phyloP scores from a whole-genome alignment of 2,329 filamentous ascomycete genomes.

The Aspergillus sp. region DNA sequence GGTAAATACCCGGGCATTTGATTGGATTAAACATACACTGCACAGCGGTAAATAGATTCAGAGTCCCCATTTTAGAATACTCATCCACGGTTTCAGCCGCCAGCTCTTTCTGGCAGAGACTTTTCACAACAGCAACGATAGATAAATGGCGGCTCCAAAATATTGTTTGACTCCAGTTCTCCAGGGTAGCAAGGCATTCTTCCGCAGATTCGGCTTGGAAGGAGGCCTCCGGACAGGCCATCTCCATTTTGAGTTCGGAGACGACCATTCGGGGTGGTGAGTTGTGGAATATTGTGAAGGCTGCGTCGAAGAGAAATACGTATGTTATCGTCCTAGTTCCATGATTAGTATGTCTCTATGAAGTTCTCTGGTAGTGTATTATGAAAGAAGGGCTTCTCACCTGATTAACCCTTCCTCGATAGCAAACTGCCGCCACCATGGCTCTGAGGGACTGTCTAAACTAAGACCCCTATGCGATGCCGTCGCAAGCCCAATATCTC shows the following conservation, averaged over 20 bases:
- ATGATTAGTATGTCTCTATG: neutral
- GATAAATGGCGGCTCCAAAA: constrained; percentile 20
- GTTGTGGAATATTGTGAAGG: constrained; percentile 30
- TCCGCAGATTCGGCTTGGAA: constrained; percentile 26
- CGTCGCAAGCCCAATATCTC: constrained; percentile 17
- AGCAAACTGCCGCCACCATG: constrained; percentile 24
- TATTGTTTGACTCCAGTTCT: constrained; percentile 19
- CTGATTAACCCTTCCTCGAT: constrained; percentile 28
- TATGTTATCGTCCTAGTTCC: constrained; percentile 22
- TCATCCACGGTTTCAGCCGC: constrained; percentile 13
- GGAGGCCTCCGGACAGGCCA: constrained; percentile 26
- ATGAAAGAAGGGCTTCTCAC: constrained; percentile 4
- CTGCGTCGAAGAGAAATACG: constrained; percentile 30
- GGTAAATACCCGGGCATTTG: too few relatives aligned
- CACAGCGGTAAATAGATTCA: constrained; percentile 26
- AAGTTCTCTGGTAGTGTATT: too few relatives aligned
- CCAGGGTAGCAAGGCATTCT: constrained; percentile 19
- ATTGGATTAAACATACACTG: constrained; percentile 15
- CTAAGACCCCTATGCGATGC: constrained; percentile 17
- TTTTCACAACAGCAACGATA: constrained; percentile 18
- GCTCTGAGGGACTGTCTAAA: constrained; percentile 5
- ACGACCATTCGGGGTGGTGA: constrained; percentile 28
- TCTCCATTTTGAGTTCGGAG: constrained; percentile 26
- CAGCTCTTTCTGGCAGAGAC: constrained; percentile 20
- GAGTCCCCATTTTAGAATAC: constrained; percentile 20